phyloP scores from a whole-genome alignment of 805 yeast genomes.

The Starmerella cellae region DNA sequence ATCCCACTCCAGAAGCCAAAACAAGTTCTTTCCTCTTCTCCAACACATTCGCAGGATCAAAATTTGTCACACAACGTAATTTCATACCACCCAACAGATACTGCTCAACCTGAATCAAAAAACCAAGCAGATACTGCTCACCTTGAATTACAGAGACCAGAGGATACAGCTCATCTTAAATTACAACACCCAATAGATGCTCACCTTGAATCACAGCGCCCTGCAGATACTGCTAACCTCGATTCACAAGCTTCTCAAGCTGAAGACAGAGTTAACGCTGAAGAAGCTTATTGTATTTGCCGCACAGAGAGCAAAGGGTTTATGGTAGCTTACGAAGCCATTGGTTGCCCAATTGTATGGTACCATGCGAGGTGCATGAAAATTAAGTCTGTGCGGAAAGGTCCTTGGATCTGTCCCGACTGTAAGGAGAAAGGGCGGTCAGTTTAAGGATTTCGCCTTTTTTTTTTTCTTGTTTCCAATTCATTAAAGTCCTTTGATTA shows the following conservation, averaged over 20 bases:
- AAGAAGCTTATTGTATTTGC: slow-evolving; percentile 1
- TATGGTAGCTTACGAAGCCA: slow-evolving; percentile 10
- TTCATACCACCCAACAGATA: no score
- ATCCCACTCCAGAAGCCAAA: no score
- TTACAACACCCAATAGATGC: no score
- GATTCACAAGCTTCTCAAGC: not conserved
- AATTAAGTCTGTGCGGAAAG: not conserved
- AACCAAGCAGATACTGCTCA: no score
- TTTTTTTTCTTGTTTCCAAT: not conserved
- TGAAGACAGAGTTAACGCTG: not conserved
- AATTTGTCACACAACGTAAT: no score
- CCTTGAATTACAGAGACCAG: no score
- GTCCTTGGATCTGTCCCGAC: slow-evolving; percentile 7
- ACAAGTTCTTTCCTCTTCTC: no score
- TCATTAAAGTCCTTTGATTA: not conserved
- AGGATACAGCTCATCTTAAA: no score
- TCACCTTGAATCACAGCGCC: no score
- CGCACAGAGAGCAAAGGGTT: slow-evolving; percentile 1
- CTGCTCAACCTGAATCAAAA: no score
- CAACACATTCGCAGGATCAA: no score
- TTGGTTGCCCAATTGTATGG: slow-evolving; percentile 8
- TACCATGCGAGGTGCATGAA: slow-evolving; percentile 10
- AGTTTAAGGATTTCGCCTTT: not conserved
- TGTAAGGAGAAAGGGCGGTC: not conserved
- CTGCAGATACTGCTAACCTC: no score